These are phyloP conservation scores for Acer negundo DNA, from an alignment of 345 rosid species.

Conservation along the genomic window DNA sequence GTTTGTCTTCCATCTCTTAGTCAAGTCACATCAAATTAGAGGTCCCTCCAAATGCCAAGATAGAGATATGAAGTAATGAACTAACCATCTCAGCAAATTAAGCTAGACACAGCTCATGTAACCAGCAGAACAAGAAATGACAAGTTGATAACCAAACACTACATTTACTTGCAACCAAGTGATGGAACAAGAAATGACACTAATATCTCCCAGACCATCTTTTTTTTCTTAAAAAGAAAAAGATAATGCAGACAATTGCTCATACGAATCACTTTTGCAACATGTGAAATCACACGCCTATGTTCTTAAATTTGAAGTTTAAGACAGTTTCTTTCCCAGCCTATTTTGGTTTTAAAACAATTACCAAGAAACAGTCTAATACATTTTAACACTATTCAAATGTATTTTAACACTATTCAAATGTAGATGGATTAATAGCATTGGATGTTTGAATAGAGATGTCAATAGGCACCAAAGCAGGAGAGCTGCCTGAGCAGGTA, in stretches of 20 bases:
- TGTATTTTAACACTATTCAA: background rate
- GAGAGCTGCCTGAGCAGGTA: background rate
- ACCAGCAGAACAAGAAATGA: constrained; percentile 6
- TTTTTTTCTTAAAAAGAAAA: no score
- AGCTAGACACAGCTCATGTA: constrained; percentile 10
- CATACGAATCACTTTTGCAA: background rate
- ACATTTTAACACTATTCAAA: background rate
- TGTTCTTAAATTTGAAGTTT: background rate
- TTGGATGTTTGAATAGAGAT: background rate
- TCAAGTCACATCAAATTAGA: constrained; percentile 12
- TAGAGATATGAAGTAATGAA: constrained; percentile 10
- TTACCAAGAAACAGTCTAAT: background rate
- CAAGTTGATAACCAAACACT: background rate
- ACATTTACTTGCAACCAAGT: background rate
- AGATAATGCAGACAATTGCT: background rate
- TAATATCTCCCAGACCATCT: background rate
- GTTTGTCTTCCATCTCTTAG: constrained; percentile 47
- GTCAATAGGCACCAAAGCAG: background rate
- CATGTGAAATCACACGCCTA: background rate
- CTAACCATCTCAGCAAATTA: constrained; percentile 14
- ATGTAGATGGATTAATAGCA: background rate
- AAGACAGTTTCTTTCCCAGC: background rate
- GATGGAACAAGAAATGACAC: background rate
- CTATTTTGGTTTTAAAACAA: background rate
- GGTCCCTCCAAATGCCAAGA: constrained; percentile 20